Percentiles rank a stretch among this genome's conserved stretches.
Conservation (phyloP, 176 grass and related monocot genomes). For the Aegilops speltoides region DNA sequence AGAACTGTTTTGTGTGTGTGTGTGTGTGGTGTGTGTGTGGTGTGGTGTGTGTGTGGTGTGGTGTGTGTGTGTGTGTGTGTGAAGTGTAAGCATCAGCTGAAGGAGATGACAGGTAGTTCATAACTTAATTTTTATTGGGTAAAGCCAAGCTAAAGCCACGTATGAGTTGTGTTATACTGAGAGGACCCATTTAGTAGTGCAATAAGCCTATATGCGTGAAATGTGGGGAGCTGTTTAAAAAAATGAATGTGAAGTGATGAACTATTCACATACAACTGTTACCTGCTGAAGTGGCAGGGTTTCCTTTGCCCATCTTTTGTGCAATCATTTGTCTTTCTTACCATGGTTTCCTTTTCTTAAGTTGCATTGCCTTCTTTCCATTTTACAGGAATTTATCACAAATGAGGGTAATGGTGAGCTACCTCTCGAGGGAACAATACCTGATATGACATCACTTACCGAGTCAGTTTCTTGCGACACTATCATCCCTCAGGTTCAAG, state of each 20-base stretch:
- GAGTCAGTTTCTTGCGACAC: conserved; percentile 54
- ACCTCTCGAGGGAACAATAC: conserved; percentile 92
- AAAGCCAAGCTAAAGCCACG: conserved; percentile 1
- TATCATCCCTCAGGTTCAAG: background rate
- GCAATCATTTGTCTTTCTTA: background rate
- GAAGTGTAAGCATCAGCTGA: background rate
- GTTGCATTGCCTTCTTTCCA: background rate
- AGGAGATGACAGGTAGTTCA: background rate
- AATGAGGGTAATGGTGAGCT: conserved; percentile 83
- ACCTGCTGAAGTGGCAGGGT: background rate
- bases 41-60: background rate
- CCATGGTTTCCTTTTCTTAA: background rate
- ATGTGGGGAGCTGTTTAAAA: conserved; percentile 10
- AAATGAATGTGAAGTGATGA: conserved; percentile 9
- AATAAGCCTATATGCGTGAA: background rate
- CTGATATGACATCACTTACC: conserved; percentile 97
- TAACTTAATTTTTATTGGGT: background rate
- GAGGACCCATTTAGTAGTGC: background rate
- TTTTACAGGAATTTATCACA: conserved; percentile 75
- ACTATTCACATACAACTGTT: background rate
- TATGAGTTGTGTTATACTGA: conserved; percentile 9
- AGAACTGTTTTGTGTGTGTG: background rate
- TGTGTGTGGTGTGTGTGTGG: background rate
- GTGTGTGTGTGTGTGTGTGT: background rate
- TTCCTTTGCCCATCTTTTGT: background rate